Evolutionary conservation across 495 filamentous ascomycete species (phyloP), one percentile per base, ranked within the genome.

Genomic region (Durotheca rogersii): DNA sequence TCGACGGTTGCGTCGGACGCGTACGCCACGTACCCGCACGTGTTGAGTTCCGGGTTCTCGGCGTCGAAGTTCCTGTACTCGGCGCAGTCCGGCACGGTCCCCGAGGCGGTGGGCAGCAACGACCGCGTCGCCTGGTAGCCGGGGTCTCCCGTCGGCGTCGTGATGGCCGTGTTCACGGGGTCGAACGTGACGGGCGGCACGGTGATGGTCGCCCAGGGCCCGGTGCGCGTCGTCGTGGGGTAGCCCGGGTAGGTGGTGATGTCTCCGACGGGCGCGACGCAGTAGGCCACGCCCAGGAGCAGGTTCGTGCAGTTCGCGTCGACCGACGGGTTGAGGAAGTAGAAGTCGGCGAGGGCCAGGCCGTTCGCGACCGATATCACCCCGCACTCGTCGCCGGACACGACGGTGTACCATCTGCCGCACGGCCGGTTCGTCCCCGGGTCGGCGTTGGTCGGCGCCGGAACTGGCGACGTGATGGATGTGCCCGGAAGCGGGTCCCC

Each of bases 321-420:
- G 34, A 62, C 16, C 14, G 42, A 45, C 7, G 59, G 54, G 35
- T 62, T 62, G 7, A 61, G 47, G 31, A 61, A 61, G 47, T 15
- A 51, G 43, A 61, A 61, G 25, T 60, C 56, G 5, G 11, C 19
- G 5, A 60, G 38, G 2, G 41, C 18, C 18, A 56, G 42, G 35
- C 18, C 35, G 23, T 23, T n/a, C 14, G n/a, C 29, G 17, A 51
- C 20, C 16, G 56, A 43, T 3, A 60, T 19, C 12, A 25, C 15
- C 27, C 36, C 41, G 40, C 56, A 60, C 20, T 10, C 23, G 46
- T 60, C 56, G 15, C 56, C 56, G n/a, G 23, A 27, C 9, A 9
- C 23, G 23, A 27, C 23, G 39, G 15, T 25, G 14, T 34, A 42
- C 45, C 48, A 32, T 18, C 38, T 25, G 21, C 14, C 32, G 7